Percentiles rank a stretch among this genome's conserved stretches.
Evolutionary conservation across 2,329 filamentous ascomycete genomes (phyloP).

Genomic region (Diaporthe ampelina): DNA sequence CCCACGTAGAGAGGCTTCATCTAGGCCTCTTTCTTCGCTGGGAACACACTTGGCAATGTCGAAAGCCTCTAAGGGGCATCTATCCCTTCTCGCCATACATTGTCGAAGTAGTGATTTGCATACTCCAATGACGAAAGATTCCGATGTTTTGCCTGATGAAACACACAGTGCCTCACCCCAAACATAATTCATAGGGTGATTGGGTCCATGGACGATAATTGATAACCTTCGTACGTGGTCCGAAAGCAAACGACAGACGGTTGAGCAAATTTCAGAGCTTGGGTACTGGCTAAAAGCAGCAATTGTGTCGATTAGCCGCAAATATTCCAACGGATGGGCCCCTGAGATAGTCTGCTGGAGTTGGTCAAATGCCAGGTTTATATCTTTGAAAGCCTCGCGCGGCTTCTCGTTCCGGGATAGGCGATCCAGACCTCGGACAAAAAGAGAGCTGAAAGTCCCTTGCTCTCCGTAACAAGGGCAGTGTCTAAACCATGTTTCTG

Average conservation of each 20-base stretch:
- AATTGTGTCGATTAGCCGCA: background rate
- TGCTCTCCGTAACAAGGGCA: constrained; percentile 16
- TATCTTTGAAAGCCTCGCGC: constrained; percentile 10
- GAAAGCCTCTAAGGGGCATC: background rate
- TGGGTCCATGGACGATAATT: background rate
- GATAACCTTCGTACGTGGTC: constrained; percentile 5
- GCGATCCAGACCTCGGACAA: constrained; percentile 27
- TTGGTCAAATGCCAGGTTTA: constrained; percentile 31
- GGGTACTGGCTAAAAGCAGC: constrained; percentile 22
- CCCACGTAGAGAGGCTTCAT: constrained; percentile 8
- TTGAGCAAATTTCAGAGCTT: constrained; percentile 1
- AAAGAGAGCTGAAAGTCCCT: constrained; percentile 1
- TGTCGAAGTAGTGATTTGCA: background rate
- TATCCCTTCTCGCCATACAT: background rate
- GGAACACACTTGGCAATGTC: constrained; percentile 15
- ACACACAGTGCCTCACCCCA: constrained; percentile 7
- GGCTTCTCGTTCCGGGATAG: background rate
- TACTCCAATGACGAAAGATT: background rate
- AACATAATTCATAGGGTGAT: constrained; percentile 11
- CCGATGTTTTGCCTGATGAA: background rate
- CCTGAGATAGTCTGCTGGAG: constrained; percentile 3
- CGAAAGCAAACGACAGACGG: constrained; percentile 25
- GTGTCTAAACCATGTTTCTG: background rate
- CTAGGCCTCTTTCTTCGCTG: constrained; percentile 18
- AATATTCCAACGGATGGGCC: constrained; percentile 21